Evolutionary conservation across 306 rosid species (phyloP), one percentile per base, ranked within the genome.

Genomic region (Prunus mira): DNA sequence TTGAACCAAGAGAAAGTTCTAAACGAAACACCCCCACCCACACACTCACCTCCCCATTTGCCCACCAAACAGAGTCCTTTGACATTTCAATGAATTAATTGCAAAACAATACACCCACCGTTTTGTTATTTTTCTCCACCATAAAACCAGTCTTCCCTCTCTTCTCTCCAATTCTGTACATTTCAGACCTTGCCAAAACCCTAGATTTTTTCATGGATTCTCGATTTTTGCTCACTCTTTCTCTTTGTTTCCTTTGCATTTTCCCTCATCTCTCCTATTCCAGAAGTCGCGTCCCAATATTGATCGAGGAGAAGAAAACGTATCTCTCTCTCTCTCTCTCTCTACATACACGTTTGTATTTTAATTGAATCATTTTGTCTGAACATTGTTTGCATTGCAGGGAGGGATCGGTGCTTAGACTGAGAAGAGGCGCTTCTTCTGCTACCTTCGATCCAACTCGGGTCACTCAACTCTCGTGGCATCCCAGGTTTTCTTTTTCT

Each of bases 401-500:
- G 71, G 77, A 20, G 69, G 86, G 85, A 78, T 88, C 92, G 84
- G 82, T 87, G 80, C 74, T 91, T 25, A 77, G 86, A 65, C 73
- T 88, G 62, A 82, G 81, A 25, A 78, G 24, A 18, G 88, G 73
- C 49, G 72, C 74, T 38, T 83, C 91, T 73, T 79, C 86, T 57
- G 80, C 83, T 28, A 61, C 83, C 63, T 79, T 96, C 68, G 97
- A 92, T 83, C 99, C 98, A 25, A 86, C 92, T 24, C 86, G 91
- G 49, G 97, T 89, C 27, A 86, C 82, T 82, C 97, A 91, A 80
- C 99, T 96, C 74, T 88, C 97, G 4, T 96, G 99, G 99, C 22
- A 10, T 60, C 99, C 99, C 13, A 96, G 99, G 99, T 92, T 61
- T 41, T 69, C 0, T 60, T n/a, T 75, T 60, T 58, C 79, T 78